These are phyloP conservation scores for Podaxis sp. DNA, from an alignment of 768 basidiomycete genomes.

Conservation along the genomic window DNA sequence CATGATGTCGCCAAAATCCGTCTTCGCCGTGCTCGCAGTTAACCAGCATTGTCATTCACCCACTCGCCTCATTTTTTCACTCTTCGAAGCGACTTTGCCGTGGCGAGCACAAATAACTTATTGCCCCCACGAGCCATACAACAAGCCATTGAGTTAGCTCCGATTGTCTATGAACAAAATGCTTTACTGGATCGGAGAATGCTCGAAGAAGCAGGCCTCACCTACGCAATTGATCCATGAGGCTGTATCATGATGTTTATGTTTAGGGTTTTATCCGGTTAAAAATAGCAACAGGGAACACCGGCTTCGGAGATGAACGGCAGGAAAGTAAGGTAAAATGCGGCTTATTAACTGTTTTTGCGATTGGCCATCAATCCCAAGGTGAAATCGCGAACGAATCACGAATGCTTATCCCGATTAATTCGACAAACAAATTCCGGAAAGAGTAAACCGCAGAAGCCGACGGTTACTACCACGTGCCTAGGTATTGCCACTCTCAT, in stretches of 20 bases:
- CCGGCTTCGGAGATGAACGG: slow-evolving; percentile 1
- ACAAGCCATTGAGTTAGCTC: neutral
- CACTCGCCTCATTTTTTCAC: neutral
- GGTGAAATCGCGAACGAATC: neutral
- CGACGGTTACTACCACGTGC: neutral
- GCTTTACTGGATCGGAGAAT: neutral
- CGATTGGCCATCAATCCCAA: neutral
- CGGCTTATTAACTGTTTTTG: neutral
- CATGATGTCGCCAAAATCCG: too few species aligned
- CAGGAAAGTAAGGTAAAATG: too few species aligned
- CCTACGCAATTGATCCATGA: neutral
- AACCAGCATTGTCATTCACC: neutral
- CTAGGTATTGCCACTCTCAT: neutral
- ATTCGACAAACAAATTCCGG: neutral
- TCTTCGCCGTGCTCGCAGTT: too few species aligned
- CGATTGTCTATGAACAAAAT: neutral
- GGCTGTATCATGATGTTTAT: neutral
- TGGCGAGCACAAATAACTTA: neutral
- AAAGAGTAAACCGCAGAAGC: neutral
- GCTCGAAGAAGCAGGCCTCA: neutral
- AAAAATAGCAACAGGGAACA: neutral
- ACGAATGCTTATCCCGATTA: neutral
- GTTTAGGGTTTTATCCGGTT: neutral
- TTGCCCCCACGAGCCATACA: neutral
- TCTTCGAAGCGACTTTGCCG: neutral